These are phyloP conservation scores for Nemania diffusa DNA, from an alignment of 2,329 filamentous ascomycete species.

Conservation along the genomic window DNA sequence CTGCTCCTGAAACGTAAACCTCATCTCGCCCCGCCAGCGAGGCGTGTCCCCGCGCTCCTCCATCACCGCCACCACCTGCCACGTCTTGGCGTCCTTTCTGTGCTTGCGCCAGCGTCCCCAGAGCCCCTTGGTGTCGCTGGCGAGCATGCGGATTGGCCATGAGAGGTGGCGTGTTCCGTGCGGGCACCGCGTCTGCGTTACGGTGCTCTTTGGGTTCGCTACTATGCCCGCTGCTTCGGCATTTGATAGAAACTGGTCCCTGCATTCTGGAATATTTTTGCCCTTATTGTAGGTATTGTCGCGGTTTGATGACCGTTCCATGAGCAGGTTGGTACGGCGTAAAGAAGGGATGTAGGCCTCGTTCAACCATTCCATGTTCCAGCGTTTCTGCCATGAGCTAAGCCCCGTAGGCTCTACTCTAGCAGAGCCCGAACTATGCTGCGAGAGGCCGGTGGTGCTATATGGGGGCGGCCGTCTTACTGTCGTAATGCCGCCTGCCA, in stretches of 20 bases:
- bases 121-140: background rate
- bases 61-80: constrained; percentile 5
- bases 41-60: constrained; percentile 8
- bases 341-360: constrained; percentile 13
- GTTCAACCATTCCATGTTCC: constrained; percentile 15
- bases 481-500: background rate
- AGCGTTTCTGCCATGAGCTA: constrained; percentile 12
- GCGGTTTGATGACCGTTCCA: background rate
- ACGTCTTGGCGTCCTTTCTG: background rate
- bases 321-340: background rate
- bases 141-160: constrained; percentile 3
- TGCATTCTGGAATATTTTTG: background rate
- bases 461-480: background rate
- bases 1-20: background rate
- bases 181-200: background rate
- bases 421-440: background rate
- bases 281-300: background rate
- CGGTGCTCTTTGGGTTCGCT: background rate
- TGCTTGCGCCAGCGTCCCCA: constrained; percentile 7
- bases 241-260: background rate
- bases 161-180: background rate
- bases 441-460: background rate
- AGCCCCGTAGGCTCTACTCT: constrained; percentile 1
- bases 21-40: constrained; percentile 13
- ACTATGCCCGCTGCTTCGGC: background rate